These are phyloP conservation scores for Ophiostoma sp. DNA, from an alignment of 2,329 filamentous ascomycete genomes.

Conservation along the genomic window DNA sequence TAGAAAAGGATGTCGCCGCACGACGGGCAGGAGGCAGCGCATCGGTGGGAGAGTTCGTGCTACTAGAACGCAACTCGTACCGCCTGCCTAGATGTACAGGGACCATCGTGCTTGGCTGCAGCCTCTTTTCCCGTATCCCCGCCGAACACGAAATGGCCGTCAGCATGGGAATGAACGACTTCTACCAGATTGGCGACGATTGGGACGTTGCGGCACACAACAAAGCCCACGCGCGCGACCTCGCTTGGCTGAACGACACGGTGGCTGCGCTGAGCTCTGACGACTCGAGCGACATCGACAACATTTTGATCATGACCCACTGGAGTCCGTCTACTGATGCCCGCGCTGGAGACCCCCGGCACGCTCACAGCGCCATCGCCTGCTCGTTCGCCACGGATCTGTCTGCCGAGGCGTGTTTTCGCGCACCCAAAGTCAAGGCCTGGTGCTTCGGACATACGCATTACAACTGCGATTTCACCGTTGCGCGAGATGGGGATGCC, in stretches of 20 bases:
- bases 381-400: conserved; percentile 41
- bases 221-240: conserved; percentile 36
- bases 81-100: conserved; percentile 24
- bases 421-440: conserved; percentile 33
- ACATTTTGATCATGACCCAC: conserved; percentile 40
- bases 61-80: conserved; percentile 35
- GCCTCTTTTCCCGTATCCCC: conserved; percentile 46
- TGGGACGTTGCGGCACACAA: conserved; percentile 35
- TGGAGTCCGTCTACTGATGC: conserved; percentile 37
- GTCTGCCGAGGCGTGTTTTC: conserved; percentile 35
- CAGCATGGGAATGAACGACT: conserved; percentile 46
- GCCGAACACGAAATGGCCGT: conserved; percentile 36
- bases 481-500: conserved; percentile 20
- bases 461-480: conserved; percentile 40
- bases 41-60: conserved; percentile 36
- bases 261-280: conserved; percentile 9
- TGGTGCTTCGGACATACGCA: conserved; percentile 50
- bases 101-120: conserved; percentile 35
- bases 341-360: conserved; percentile 34
- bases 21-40: conserved; percentile 3
- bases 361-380: conserved; percentile 30
- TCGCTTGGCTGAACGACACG: conserved; percentile 40
- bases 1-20: conserved; percentile 31
- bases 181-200: conserved; percentile 35
- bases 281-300: conserved; percentile 26